Evolutionary conservation across 805 yeast genomes (phyloP), one percentile per base, ranked within the genome.

Genomic region (Candida sithepensis): DNA sequence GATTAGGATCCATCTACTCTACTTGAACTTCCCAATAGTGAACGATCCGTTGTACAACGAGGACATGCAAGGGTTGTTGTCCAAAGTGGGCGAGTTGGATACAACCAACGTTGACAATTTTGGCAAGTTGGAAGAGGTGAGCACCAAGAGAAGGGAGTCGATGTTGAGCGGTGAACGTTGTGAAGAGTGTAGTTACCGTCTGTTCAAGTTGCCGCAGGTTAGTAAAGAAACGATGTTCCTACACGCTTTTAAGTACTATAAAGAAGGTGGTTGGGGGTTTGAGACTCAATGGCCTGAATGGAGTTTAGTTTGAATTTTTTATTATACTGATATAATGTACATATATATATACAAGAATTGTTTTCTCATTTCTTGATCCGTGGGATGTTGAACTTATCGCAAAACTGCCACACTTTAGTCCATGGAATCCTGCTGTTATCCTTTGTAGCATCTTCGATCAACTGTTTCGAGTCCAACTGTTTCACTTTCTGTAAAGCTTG

Each of bases 1-100:
- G 58, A 78, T 79, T 22, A 63, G 84, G 12, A 76, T 79, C 4
- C 84, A 79, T 58, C 59, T 79, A 12, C 59, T 81, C 20, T 73
- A 77, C 51, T 42, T 78, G 50, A 73, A 74, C 0, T 58, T 51
- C 50, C 70, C 72, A 2, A 69, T 69, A 3, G 57, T 50, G 6
- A 69, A 69, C 41, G 73, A 69, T 51, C 67, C 69, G 7, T 43
- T 68, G 13, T 69, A 68, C 44, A 49, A 48, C 22, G 26, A 41
- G 10, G 18, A 36, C 10, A 7, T 47, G 36, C 37, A 45, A 12
- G 56, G 56, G 8, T 16, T 50, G 10, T 32, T 50, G 14, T 43
- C 52, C 19, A 26, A 40, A n/a, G 39, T 32, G 32, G 36, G 26
- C 21, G 43, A 38, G 37, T 40, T 14, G 19, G 57, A 55, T 33